Evolutionary conservation across 2,329 filamentous ascomycete species (phyloP).

Genomic region (Lachnellula cervina): DNA sequence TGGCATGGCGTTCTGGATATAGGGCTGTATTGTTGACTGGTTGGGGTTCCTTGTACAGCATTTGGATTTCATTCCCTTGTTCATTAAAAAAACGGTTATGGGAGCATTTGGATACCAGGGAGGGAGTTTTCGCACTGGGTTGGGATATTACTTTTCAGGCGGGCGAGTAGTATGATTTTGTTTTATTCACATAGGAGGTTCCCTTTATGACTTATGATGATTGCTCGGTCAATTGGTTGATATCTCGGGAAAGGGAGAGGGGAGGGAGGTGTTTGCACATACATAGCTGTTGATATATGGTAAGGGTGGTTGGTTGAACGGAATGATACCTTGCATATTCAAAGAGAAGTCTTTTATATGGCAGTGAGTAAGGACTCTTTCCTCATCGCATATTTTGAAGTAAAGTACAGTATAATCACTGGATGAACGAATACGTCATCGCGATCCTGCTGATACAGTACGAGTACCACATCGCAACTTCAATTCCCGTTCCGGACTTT

Average conservation of each 20-base stretch:
- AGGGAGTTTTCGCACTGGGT: background rate
- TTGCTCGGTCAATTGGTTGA: background rate
- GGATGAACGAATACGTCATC: too few relatives aligned
- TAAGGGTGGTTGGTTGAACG: background rate
- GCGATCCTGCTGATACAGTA: too few relatives aligned
- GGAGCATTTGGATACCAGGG: background rate
- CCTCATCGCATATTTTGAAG: too few relatives aligned
- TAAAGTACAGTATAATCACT: too few relatives aligned
- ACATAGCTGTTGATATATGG: background rate
- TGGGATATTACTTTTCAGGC: background rate
- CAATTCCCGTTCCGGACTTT: too few relatives aligned
- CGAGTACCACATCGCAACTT: too few relatives aligned
- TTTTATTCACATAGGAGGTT: background rate
- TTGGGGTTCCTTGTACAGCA: background rate
- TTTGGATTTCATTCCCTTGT: background rate
- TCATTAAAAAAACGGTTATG: background rate
- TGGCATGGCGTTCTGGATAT: conserved; percentile 2
- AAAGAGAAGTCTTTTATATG: too few relatives aligned
- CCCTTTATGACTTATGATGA: background rate
- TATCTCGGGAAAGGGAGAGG: background rate
- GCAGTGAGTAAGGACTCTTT: too few relatives aligned
- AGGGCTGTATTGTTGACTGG: background rate
- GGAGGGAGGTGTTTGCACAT: background rate
- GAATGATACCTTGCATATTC: background rate
- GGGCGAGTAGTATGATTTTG: background rate